These are phyloP conservation scores for Fagopyrum tataricum DNA, from an alignment of 148 eudicot species.

Conservation along the genomic window DNA sequence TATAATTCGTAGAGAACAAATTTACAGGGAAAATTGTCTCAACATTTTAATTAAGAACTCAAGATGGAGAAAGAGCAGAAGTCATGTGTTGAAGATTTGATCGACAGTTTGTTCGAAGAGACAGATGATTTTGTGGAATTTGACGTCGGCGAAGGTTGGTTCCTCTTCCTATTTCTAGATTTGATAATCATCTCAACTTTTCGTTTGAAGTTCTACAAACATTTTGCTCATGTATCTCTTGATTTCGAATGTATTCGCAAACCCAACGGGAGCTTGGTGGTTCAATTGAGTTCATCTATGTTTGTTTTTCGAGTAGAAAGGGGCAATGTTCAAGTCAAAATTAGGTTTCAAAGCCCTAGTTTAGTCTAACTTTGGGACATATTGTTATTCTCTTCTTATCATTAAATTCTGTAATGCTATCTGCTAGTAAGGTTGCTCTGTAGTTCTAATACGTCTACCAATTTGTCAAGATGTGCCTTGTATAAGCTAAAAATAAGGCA, in stretches of 20 bases:
- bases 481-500: too few relatives aligned
- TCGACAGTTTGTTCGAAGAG: conserved; percentile 15
- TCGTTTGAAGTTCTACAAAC: background rate
- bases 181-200: background rate
- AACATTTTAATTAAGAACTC: background rate
- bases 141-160: background rate
- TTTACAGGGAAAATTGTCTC: background rate
- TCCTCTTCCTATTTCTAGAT: background rate
- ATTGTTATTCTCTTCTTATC: background rate
- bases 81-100: conserved; percentile 9
- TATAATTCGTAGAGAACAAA: background rate
- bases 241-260: background rate
- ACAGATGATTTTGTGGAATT: conserved; percentile 4
- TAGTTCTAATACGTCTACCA: too few relatives aligned
- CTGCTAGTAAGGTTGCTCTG: too few relatives aligned
- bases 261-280: background rate
- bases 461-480: too few relatives aligned
- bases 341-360: background rate
- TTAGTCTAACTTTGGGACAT: background rate
- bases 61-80: conserved; percentile 15
- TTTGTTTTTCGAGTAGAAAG: background rate
- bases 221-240: background rate
- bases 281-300: background rate
- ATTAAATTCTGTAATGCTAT: too few relatives aligned
- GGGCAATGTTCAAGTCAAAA: background rate